These are phyloP conservation scores for Ormosia emarginata DNA, from an alignment of 306 rosid genomes.

Conservation along the genomic window DNA sequence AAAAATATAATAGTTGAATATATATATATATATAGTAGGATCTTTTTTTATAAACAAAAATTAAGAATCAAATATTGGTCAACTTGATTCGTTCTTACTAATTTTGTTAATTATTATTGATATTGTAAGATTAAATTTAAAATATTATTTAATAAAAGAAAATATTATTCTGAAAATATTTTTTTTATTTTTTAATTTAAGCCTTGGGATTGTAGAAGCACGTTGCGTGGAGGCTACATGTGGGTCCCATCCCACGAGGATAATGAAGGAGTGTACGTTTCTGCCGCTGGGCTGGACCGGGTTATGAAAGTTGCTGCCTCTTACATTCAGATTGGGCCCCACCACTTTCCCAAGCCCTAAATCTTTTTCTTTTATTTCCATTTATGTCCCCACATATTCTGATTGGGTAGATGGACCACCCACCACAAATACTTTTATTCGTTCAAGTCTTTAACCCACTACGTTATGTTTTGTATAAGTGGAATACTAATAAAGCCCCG, in stretches of 20 bases:
- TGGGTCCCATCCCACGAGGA: not conserved
- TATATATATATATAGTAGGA: too few species aligned
- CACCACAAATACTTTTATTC: not conserved
- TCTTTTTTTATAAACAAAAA: too few species aligned
- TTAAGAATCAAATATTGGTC: too few species aligned
- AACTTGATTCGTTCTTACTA: too few species aligned
- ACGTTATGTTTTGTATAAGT: not conserved
- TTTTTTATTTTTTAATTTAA: too few species aligned
- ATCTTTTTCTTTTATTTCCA: not conserved
- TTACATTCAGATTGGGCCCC: not conserved
- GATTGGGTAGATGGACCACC: constrained; percentile 9
- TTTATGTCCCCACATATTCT: constrained; percentile 1
- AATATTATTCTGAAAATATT: too few species aligned
- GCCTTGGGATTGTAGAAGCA: not conserved
- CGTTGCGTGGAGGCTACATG: not conserved
- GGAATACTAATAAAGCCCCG: not conserved
- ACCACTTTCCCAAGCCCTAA: not conserved
- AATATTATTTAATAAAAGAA: too few species aligned
- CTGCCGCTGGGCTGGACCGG: not conserved
- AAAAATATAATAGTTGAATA: too few species aligned
- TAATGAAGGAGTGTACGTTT: constrained; percentile 3
- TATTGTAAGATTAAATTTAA: too few species aligned
- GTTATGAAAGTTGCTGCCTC: not conserved
- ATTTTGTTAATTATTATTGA: too few species aligned
- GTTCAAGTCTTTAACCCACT: not conserved